A percentile compares a stretch with the other conserved stretches of the same genome.
These are phyloP conservation scores for Prunus mume DNA, from an alignment of 306 rosid species.

Conservation along the genomic window DNA sequence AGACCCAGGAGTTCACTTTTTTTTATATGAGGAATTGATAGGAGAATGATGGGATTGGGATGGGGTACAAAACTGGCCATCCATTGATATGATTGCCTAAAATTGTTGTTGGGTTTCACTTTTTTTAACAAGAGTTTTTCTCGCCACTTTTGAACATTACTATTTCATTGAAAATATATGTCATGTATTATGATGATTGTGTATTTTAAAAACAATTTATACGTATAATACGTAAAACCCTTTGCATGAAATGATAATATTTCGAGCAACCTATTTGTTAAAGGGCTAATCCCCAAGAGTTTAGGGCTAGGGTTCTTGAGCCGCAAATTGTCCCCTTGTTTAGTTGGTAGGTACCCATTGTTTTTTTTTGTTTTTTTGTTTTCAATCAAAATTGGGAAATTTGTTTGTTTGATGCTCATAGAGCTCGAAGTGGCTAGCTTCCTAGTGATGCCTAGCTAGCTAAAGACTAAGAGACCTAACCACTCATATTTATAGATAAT, in stretches of 20 bases:
- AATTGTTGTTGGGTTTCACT: constrained; percentile 33
- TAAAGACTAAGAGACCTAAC: too few species aligned
- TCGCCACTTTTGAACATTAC: not conserved
- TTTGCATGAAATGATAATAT: not conserved
- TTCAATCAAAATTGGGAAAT: not conserved
- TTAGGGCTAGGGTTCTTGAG: constrained; percentile 48
- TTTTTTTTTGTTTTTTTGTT: rapidly evolving
- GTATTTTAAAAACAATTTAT: not conserved
- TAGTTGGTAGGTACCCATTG: not conserved
- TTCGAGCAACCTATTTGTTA: not conserved
- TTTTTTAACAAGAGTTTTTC: not conserved
- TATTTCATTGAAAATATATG: not conserved
- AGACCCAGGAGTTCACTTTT: constrained; percentile 31
- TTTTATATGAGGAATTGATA: constrained; percentile 34
- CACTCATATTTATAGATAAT: not conserved
- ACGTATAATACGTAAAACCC: not conserved
- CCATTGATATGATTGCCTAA: constrained; percentile 43
- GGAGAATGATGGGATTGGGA: constrained; percentile 70
- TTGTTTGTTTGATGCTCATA: not conserved
- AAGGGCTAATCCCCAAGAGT: not conserved
- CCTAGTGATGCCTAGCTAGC: not conserved
- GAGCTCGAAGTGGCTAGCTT: not conserved
- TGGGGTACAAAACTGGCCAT: constrained; percentile 48
- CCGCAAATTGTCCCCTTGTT: constrained; percentile 35
- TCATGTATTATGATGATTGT: not conserved